Evolutionary conservation across 768 basidiomycete species (phyloP).

Genomic region (Hemileccinum rubropunctum): DNA sequence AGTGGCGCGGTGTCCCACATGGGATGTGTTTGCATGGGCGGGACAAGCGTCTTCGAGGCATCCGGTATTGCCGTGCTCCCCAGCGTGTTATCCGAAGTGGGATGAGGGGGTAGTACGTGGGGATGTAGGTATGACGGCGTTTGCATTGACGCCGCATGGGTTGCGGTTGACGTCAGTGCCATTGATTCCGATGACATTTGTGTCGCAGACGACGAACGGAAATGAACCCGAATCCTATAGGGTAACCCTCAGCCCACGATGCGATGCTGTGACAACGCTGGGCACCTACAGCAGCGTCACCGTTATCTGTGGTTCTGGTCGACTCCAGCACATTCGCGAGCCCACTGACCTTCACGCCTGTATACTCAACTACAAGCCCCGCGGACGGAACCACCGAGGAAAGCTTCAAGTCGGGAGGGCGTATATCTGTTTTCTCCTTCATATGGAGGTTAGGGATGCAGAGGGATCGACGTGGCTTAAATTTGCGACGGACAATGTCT

Average conservation of each 20-base stretch:
- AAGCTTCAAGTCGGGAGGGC: conserved; percentile 13
- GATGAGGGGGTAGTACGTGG: conserved; percentile 8
- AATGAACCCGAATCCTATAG: background rate
- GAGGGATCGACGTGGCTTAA: conserved; percentile 21
- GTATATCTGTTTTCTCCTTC: conserved; percentile 24
- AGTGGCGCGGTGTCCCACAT: conserved; percentile 3
- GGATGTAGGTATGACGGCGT: conserved; percentile 13
- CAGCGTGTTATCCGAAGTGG: conserved; percentile 22
- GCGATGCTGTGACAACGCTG: background rate
- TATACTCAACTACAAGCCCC: conserved; percentile 22
- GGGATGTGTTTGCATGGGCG: conserved; percentile 28
- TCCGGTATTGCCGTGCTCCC: conserved; percentile 18
- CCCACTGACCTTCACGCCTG: conserved; percentile 19
- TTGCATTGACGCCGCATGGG: conserved; percentile 13
- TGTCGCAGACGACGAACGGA: background rate
- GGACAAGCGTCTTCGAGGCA: conserved; percentile 19
- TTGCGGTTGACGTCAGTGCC: conserved; percentile 20
- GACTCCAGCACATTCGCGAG: conserved; percentile 11
- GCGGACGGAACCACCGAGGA: background rate
- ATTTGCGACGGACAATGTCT: conserved; percentile 23
- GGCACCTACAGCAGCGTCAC: conserved; percentile 12
- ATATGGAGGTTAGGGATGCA: conserved; percentile 1
- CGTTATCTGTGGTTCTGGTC: conserved; percentile 15
- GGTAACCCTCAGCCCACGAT: conserved; percentile 12
- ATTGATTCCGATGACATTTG: conserved; percentile 17